phyloP scores from a whole-genome alignment of 2,329 filamentous ascomycete species.

The Westerdykella sp. region DNA sequence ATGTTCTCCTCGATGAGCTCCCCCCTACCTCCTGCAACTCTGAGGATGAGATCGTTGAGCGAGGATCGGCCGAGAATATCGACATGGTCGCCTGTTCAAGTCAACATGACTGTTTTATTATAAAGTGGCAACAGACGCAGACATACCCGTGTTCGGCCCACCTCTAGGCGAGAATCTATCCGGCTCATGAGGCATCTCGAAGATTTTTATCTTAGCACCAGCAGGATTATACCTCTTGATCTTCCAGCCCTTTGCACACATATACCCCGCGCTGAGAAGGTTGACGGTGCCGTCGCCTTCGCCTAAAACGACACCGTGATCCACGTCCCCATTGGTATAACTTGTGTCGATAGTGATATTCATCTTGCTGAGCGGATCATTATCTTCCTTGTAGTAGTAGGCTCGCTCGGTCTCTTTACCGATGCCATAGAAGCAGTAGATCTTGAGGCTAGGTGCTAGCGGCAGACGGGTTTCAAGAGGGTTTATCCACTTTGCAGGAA shows the following conservation, averaged over 20 bases:
- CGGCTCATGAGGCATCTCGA: slow-evolving; percentile 95
- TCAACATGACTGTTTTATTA: not conserved
- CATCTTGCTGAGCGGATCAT: slow-evolving; percentile 57
- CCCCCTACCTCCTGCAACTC: slow-evolving; percentile 79
- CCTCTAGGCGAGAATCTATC: slow-evolving; percentile 81
- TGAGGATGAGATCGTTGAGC: slow-evolving; percentile 83
- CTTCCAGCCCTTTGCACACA: slow-evolving; percentile 93
- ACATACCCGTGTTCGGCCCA: slow-evolving; percentile 56
- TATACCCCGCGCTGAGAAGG: slow-evolving; percentile 85
- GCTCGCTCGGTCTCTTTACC: slow-evolving; percentile 89
- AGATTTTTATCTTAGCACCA: slow-evolving; percentile 71
- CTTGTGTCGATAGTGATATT: slow-evolving; percentile 56
- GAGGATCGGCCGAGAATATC: slow-evolving; percentile 87
- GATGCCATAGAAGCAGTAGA: slow-evolving; percentile 95
- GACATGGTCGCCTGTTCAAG: slow-evolving; percentile 69
- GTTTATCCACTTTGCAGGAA: slow-evolving; percentile 81
- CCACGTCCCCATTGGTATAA: slow-evolving; percentile 46
- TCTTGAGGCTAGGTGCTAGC: slow-evolving; percentile 79
- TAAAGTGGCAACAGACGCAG: not conserved
- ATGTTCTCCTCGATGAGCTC: slow-evolving; percentile 71
- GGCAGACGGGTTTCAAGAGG: slow-evolving; percentile 85
- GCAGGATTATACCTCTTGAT: slow-evolving; percentile 92
- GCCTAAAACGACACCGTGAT: slow-evolving; percentile 90
- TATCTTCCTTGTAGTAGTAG: slow-evolving; percentile 81
- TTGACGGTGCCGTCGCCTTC: slow-evolving; percentile 96